A percentile compares a stretch with the other conserved stretches of the same genome.
Conservation (phyloP, 768 basidiomycete genomes). For the Suillus hirtellus region DNA sequence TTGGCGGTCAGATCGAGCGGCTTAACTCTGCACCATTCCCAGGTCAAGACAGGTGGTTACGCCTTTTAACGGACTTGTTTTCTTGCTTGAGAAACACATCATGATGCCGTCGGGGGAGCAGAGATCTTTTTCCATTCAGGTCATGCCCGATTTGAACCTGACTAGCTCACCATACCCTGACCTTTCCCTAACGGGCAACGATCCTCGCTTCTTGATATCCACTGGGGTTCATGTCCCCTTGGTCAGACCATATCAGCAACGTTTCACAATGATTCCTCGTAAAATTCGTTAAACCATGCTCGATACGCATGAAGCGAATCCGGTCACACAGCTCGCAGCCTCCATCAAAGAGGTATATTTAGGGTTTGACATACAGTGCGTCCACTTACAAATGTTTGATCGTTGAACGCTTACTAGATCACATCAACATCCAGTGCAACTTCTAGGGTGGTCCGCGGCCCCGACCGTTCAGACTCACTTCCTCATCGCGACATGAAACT, state of each 20-base stretch:
- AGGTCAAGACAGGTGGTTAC: neutral
- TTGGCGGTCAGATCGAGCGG: neutral
- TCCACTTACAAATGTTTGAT: neutral
- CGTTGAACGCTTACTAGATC: neutral
- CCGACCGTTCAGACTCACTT: neutral
- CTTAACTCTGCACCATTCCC: neutral
- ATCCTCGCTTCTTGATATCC: conserved; percentile 27
- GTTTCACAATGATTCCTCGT: neutral
- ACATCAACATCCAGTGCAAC: neutral
- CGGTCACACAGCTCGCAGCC: neutral
- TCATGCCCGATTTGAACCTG: neutral
- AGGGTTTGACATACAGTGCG: neutral
- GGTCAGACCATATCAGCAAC: conserved; percentile 10
- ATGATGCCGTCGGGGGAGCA: neutral
- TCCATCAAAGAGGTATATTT: conserved; percentile 1
- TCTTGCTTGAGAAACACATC: neutral
- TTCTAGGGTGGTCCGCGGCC: conserved; percentile 6
- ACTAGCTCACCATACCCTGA: too few relatives aligned
- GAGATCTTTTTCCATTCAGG: neutral
- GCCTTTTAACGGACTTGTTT: neutral
- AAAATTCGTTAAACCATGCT: neutral
- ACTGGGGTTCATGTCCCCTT: conserved; percentile 27
- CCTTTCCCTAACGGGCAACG: conserved; percentile 25
- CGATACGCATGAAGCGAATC: neutral
- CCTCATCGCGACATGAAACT: neutral